phyloP scores from a whole-genome alignment of 257 asterid genomes.

The Nicotiana obtusifolia region DNA sequence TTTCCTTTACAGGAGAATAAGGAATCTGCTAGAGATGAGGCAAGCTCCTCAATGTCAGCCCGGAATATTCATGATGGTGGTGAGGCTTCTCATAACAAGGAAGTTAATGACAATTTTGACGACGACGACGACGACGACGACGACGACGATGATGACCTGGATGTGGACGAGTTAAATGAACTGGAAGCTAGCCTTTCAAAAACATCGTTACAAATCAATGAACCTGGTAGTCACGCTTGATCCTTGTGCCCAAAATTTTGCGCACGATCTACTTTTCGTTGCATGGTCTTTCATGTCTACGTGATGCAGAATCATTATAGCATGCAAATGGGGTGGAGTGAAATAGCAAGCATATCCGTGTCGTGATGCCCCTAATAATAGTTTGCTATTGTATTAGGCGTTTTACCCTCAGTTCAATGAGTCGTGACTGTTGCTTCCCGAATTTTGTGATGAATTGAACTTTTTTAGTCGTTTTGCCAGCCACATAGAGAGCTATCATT shows the following conservation, averaged over 20 bases:
- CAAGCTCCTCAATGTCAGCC: conserved; percentile 64
- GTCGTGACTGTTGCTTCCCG: neutral
- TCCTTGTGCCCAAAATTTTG: neutral
- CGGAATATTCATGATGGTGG: conserved; percentile 25
- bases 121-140: conserved; percentile 57
- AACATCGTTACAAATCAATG: conserved; percentile 64
- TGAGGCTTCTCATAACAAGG: conserved; percentile 5
- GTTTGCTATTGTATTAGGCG: neutral
- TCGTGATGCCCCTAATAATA: neutral
- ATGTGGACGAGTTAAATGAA: conserved; percentile 77
- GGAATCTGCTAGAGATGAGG: conserved; percentile 35
- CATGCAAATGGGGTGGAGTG: neutral
- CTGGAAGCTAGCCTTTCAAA: conserved; percentile 80
- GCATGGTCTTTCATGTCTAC: neutral
- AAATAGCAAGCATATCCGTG: neutral
- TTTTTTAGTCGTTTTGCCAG: neutral
- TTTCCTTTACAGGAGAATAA: conserved; percentile 44
- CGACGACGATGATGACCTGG: conserved; percentile 71
- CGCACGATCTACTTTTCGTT: neutral
- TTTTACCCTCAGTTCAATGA: neutral
- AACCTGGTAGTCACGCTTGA: conserved; percentile 31
- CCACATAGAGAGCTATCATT: neutral
- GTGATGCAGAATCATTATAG: neutral
- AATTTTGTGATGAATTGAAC: conserved; percentile 8
- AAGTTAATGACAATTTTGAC: conserved; percentile 28